Evolutionary conservation across 352 stramenopile genomes (phyloP), one percentile per base, ranked within the genome.

Genomic region (Pythium monospermum): DNA sequence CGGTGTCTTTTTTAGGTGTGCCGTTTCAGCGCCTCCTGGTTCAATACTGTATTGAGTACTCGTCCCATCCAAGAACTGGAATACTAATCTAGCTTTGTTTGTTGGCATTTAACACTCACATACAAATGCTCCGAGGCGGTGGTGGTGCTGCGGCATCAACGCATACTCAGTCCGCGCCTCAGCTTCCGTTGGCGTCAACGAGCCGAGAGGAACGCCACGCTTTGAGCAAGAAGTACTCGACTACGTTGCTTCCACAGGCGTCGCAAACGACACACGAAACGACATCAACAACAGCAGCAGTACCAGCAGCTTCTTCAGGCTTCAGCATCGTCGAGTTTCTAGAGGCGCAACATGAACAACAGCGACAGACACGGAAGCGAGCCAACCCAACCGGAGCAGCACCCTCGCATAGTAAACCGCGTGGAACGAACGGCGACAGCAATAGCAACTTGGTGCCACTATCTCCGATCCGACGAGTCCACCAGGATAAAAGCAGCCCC

Each of bases 251-350:
- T 2, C 13, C 18, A 36, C n/a, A n/a, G n/a, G n/a, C n/a, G 5
- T 6, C 5, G 13, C 18, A 19, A n/a, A 11, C 7, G 39, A 48
- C 7, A 13, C 15, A 2, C 16, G 35, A 27, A 33, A 18, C 3
- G 6, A 36, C 16, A 33, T 4, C 26, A n/a, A n/a, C 22, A 26
- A 47, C 18, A 30, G 19, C 35, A 10, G 25, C 43, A 19, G n/a
- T n/a, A n/a, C 6, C 8, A 21, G 8, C 42, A 26, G 15, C 15
- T 13, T 6, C 26, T 8, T 11, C 42, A 21, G 16, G 19, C 1
- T 64, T 64, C 21, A 18, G 11, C 12, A 64, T 64, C 38, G 59
- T 49, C 1, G 57, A 64, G 27, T 37, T 64, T 11, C 32, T 53
- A 4, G 38, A 23, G 16, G 11, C 11, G 19, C 13, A 40, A 23